Conservation (phyloP, 495 filamentous ascomycete species). For the Aspergillus sparsus region DNA sequence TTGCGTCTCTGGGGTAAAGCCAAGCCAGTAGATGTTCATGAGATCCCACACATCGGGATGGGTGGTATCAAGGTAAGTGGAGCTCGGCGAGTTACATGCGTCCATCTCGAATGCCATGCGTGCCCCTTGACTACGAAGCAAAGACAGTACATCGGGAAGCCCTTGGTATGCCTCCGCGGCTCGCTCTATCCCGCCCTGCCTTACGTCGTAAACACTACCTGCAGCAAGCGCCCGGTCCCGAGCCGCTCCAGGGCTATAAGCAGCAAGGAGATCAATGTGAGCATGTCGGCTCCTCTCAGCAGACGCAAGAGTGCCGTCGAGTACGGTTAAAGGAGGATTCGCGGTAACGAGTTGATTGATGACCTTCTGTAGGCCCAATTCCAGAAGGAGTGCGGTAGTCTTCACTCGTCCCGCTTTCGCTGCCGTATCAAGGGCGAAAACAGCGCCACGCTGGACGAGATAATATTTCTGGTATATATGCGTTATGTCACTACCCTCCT, state of each 20-base stretch:
- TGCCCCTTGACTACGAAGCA: background rate
- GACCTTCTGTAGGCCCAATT: background rate
- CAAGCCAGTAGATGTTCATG: background rate
- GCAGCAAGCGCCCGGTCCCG: background rate
- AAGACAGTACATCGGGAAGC: background rate
- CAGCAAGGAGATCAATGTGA: background rate
- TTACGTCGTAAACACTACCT: background rate
- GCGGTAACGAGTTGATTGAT: background rate
- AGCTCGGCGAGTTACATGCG: background rate
- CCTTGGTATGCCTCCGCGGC: background rate
- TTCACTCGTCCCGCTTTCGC: background rate
- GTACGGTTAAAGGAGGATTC: background rate
- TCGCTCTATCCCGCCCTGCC: background rate
- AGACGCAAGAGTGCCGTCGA: background rate
- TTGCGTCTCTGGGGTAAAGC: constrained; percentile 3
- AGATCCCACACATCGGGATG: background rate
- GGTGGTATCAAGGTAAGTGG: background rate
- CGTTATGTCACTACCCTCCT: background rate
- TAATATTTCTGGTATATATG: background rate
- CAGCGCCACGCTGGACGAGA: background rate
- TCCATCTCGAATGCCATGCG: background rate
- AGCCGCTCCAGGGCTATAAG: background rate
- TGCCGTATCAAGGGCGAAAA: background rate
- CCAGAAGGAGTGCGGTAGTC: background rate
- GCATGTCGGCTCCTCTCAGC: background rate